Base-by-base conservation (phyloP, 2,329 filamentous ascomycete species). In the Alternaria angustiovoidea region DNA sequence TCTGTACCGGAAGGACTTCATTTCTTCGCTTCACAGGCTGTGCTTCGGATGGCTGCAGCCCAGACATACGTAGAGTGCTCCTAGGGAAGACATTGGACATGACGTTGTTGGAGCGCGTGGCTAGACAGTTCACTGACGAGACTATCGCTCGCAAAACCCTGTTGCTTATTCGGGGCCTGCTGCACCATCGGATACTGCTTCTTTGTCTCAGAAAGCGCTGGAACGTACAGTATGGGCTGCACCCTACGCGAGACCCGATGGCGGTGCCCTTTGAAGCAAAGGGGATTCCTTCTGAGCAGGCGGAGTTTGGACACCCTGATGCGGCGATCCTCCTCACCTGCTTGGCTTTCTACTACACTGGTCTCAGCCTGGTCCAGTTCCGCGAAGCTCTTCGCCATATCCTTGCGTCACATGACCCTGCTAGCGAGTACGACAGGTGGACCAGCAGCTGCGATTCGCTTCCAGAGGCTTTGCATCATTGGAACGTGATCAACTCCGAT, bases 261-360 rank as follows among this genome's bases (percentile, higher is more conserved):
- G 76, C 73, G 0, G 90, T 92, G 0, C 90, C 90, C 0, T 92
- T 84, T 51, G 81, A 86, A 12, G 87, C 88, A 0, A 91, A 92
- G 57, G 90, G 89, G 2, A 80, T 83, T 0, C 89, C 90, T 0
- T 84, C 84, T 0, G 83, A 86, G 0, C 82, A 86, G 4, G 85
- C 88, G 0, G 89, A 92, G 67, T 92, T 85, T 69, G 87, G 88
- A 0, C 89, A 93, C 64, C 88, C 89, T 0, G 86, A 92, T 67
- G 87, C 90, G 0, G 82, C 86, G 0, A 88, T 92, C 2, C 32
- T 88, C 0, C 79, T 92, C 1, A 92, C 90, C 0, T 88, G 85
- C 14, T 76, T 93, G 0, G 83, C 85, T 0, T 92, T 90, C 67
- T 93, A 93, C 67, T 89, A 91, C 54, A 78, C 78, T 0, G 88